phyloP scores from a whole-genome alignment of 352 stramenopile species.

The Pythium monospermum region DNA sequence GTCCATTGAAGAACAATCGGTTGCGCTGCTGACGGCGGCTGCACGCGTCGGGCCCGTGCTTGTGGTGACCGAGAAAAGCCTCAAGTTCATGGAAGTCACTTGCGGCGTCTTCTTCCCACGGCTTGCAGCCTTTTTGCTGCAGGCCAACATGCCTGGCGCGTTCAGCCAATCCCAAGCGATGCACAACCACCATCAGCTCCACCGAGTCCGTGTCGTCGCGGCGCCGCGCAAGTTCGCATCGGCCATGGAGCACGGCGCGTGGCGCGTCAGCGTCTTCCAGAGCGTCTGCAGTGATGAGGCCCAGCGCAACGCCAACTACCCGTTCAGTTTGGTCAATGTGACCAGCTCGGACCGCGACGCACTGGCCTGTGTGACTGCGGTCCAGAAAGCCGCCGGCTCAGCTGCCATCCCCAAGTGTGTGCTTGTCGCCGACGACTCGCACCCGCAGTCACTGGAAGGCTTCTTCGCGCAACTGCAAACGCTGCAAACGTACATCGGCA shows the following conservation, averaged over 20 bases:
- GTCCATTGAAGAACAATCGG: conserved; percentile 33
- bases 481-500: conserved; percentile 38
- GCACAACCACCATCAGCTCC: conserved; percentile 7
- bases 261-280: conserved; percentile 43
- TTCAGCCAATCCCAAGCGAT: conserved; percentile 19
- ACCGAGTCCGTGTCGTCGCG: conserved; percentile 35
- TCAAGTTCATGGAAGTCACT: conserved; percentile 33
- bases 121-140: conserved; percentile 30
- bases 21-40: conserved; percentile 28
- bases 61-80: conserved; percentile 31
- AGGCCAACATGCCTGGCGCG: conserved; percentile 18
- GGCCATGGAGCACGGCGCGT: conserved; percentile 28
- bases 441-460: conserved; percentile 37
- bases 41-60: conserved; percentile 35
- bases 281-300: conserved; percentile 26
- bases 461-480: conserved; percentile 63
- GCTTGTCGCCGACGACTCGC: conserved; percentile 2
- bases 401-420: conserved; percentile 41
- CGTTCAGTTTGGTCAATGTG: conserved; percentile 43
- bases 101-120: conserved; percentile 37
- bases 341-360: conserved; percentile 23
- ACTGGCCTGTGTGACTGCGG: conserved; percentile 28
- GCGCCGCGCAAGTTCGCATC: conserved; percentile 37
- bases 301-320: conserved; percentile 16
- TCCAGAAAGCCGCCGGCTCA: conserved; percentile 20